Percentiles rank a stretch among this genome's conserved stretches.
These are phyloP conservation scores for Microdochium trichocladiopsis DNA, from an alignment of 2,329 filamentous ascomycete genomes.

Conservation along the genomic window DNA sequence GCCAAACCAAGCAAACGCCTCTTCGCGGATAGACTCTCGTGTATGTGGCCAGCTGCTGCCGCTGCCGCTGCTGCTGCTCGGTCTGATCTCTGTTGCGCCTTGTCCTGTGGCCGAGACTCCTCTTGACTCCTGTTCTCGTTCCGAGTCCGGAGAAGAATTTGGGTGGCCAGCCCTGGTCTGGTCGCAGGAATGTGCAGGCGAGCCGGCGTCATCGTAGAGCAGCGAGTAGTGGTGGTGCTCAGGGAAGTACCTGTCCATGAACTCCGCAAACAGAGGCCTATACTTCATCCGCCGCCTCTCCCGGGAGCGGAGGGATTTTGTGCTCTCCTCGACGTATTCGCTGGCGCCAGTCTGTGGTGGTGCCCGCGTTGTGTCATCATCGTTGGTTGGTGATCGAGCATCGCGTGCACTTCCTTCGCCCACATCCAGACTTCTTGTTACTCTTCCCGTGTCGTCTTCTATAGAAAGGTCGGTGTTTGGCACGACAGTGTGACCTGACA, in stretches of 20 bases:
- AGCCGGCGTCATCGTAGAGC: neutral
- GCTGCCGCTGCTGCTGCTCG: too few relatives aligned
- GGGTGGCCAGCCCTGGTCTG: too few relatives aligned
- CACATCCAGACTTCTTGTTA: too few relatives aligned
- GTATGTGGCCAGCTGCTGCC: conserved; percentile 9
- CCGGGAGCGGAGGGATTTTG: conserved; percentile 33
- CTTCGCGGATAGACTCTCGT: conserved; percentile 39
- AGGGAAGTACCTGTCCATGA: conserved; percentile 46
- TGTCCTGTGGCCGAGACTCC: too few relatives aligned
- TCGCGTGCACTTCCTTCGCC: too few relatives aligned
- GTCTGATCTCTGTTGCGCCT: too few relatives aligned
- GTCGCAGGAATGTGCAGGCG: too few relatives aligned
- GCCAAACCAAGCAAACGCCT: conserved; percentile 46
- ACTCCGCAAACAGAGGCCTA: conserved; percentile 51
- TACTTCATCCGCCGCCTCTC: conserved; percentile 49
- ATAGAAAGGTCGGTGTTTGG: too few relatives aligned
- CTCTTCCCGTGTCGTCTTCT: too few relatives aligned
- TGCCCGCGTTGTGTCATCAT: neutral
- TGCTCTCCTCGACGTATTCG: neutral
- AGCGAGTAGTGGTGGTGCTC: neutral
- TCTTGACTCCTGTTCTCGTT: too few relatives aligned
- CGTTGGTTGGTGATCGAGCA: neutral
- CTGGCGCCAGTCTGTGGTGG: neutral
- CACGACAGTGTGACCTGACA: too few relatives aligned
- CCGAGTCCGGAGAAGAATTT: too few relatives aligned